Evolutionary conservation across 2,329 filamentous ascomycete genomes (phyloP).

Genomic region (Trichoderma polysporum): DNA sequence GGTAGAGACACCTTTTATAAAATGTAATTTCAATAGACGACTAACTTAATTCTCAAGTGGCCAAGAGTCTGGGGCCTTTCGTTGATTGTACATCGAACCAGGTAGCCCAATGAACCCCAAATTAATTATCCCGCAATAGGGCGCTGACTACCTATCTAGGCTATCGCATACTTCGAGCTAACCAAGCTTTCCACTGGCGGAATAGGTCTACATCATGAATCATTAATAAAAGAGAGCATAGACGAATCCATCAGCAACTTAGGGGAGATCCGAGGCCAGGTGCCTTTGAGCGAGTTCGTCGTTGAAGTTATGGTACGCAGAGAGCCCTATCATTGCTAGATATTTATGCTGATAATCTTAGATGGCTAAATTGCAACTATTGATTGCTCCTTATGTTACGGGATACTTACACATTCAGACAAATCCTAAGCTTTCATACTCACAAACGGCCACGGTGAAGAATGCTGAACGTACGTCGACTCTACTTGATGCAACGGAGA

Average conservation of each 20-base stretch:
- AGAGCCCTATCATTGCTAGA: too few species aligned
- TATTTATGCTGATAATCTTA: slow-evolving; percentile 26
- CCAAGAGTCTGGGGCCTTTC: slow-evolving; percentile 31
- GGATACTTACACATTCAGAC: slow-evolving; percentile 51
- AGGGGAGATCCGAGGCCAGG: slow-evolving; percentile 24
- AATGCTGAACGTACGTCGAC: slow-evolving; percentile 50
- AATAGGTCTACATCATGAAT: slow-evolving; percentile 30
- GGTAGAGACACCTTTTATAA: slow-evolving; percentile 25
- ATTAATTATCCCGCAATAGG: neutral
- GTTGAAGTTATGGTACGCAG: slow-evolving; percentile 54
- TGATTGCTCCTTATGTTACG: slow-evolving; percentile 43
- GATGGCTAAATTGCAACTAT: slow-evolving; percentile 56
- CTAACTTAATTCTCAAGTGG: slow-evolving; percentile 29
- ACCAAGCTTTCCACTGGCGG: slow-evolving; percentile 26
- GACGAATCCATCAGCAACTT: slow-evolving; percentile 26
- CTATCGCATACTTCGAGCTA: slow-evolving; percentile 37
- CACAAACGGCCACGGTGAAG: slow-evolving; percentile 46
- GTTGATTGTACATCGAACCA: slow-evolving; percentile 41
- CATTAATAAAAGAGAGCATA: slow-evolving; percentile 32
- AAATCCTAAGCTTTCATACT: slow-evolving; percentile 47
- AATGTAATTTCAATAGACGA: neutral
- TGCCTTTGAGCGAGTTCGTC: slow-evolving; percentile 47
- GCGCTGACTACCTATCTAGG: slow-evolving; percentile 22
- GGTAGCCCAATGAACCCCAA: slow-evolving; percentile 21
- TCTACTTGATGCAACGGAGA: neutral